Evolutionary conservation across 768 basidiomycete species (phyloP), one percentile per base, ranked within the genome.

Genomic region (Serendipita indica): DNA sequence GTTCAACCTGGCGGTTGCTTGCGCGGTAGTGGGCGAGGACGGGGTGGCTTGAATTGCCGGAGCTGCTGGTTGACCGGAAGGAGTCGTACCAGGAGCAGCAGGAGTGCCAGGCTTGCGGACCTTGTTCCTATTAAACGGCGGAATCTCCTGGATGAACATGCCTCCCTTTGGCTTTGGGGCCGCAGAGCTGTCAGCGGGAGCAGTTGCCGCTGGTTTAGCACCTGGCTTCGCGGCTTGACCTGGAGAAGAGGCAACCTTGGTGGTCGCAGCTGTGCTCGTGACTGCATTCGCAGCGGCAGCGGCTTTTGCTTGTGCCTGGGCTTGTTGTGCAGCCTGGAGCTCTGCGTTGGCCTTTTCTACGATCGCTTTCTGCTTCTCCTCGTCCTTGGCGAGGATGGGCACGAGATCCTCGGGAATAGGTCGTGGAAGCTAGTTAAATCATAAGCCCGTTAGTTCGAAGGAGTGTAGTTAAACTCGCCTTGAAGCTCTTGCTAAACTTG

Each of bases 371-470:
- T 93, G 89, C 72, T 89, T 94, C 57, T 86, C 85, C 69, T 89
- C 89, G 66, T 94, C 89, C 72, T 96, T 97, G 39, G 94, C 85
- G 22, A 97, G 73, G 66, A 97, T 92, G 2, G 86, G 79, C 16
- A 97, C 85, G 57, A 98, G 79, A 67, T 98, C 94, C 28, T 90
- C 88, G 13, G 94, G 93, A 63, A 98, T 92, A 16, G 89, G 90
- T 68, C 91, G 20, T 25, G 45, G 14, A 28, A 25, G 52, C 58
- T 18, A 33, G 25, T 58, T 45, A 25, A 25, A 32, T 12, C 22
- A 43, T 39, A 20, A n/a, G n/a, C n/a, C n/a, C n/a, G n/a, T n/a
- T n/a, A 39, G 62, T 54, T 12, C 52, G 20, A 20, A 25, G n/a
- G 7, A 14, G 12, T 18, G 20, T 20, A 41, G 62, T 45, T 1